Conservation (phyloP, 73 alveolate species). For the Blepharisma stoltei region DNA sequence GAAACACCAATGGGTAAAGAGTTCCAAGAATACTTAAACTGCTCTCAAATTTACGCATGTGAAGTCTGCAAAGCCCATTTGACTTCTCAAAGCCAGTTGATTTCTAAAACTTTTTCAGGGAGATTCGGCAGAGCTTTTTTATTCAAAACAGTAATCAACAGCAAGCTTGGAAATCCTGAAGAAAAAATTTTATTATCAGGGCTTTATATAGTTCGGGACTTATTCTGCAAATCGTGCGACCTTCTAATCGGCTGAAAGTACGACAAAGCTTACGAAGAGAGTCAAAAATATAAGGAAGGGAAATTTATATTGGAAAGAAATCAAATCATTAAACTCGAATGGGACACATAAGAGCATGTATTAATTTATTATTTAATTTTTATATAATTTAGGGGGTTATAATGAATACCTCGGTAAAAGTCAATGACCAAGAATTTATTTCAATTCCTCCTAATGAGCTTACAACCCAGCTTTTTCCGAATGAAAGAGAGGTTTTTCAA, state of each 20-base stretch:
- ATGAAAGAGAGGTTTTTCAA: too few species aligned
- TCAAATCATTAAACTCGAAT: constrained; percentile 45
- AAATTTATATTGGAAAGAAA: constrained; percentile 76
- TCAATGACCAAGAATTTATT: too few species aligned
- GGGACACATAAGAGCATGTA: neutral
- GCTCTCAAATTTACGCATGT: constrained; percentile 59
- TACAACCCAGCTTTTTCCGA: too few species aligned
- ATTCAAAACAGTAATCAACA: constrained; percentile 57
- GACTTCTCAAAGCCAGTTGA: constrained; percentile 52
- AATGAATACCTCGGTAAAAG: too few species aligned
- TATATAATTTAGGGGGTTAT: too few species aligned
- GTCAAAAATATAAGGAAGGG: constrained; percentile 84
- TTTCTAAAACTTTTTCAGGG: constrained; percentile 57
- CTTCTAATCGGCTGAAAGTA: constrained; percentile 76
- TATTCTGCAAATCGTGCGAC: constrained; percentile 68
- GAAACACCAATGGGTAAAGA: constrained; percentile 64
- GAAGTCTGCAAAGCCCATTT: constrained; percentile 70
- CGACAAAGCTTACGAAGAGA: constrained; percentile 56
- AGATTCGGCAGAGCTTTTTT: constrained; percentile 66
- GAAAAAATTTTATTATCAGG: constrained; percentile 78
- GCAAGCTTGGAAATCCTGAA: constrained; percentile 57
- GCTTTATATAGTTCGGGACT: constrained; percentile 72
- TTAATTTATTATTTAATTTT: too few species aligned
- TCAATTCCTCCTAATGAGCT: too few species aligned
- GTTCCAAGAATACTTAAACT: constrained; percentile 54